Conservation (phyloP, 2,329 filamentous ascomycete genomes). For the Seiridium cupressi region DNA sequence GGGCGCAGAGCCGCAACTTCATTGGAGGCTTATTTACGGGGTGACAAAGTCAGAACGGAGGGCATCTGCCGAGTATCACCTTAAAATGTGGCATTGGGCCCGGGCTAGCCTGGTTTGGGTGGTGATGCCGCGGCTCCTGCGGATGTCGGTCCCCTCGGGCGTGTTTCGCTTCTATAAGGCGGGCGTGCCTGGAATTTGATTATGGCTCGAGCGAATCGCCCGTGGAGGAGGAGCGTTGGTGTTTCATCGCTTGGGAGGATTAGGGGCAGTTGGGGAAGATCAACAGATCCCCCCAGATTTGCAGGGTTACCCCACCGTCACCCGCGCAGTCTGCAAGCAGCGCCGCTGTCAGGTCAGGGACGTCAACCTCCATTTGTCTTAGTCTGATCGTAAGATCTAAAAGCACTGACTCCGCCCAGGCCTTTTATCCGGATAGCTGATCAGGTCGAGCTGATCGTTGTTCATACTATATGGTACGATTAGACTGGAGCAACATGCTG, state of each 20-base stretch:
- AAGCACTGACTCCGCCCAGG: background rate
- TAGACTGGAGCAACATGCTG: too few species aligned
- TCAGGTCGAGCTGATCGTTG: too few species aligned
- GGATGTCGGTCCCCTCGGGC: background rate
- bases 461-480: too few species aligned
- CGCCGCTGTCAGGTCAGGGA: background rate
- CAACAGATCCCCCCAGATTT: conserved; percentile 9
- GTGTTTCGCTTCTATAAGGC: background rate
- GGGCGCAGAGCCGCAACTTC: conserved; percentile 1
- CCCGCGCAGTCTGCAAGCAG: conserved; percentile 6
- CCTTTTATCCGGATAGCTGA: conserved; percentile 1
- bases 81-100: conserved; percentile 8
- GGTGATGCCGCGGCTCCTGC: background rate
- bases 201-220: background rate
- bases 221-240: background rate
- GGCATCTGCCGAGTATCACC: conserved; percentile 18
- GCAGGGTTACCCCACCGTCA: conserved; percentile 21
- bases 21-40: conserved; percentile 23
- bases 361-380: background rate
- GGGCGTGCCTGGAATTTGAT: background rate
- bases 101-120: background rate
- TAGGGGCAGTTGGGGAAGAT: background rate
- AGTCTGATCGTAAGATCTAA: background rate
- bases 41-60: conserved; percentile 17
- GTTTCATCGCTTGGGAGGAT: background rate